Base-by-base conservation (phyloP, 2,329 filamentous ascomycete species). In the Microsporum canis region DNA sequence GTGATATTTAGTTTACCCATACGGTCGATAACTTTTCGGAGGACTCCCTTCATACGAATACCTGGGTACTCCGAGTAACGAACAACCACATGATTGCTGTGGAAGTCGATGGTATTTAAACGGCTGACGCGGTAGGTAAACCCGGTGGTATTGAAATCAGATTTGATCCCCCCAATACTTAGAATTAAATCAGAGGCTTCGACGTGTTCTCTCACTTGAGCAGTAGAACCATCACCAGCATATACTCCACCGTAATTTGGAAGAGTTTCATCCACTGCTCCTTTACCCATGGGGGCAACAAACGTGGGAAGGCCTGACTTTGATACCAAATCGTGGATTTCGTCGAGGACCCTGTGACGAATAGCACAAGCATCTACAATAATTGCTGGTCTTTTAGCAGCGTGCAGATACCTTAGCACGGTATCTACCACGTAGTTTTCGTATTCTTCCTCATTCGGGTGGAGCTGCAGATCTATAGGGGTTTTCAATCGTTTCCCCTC, bases 211-310 rank as follows among this genome's bases (percentile, higher is more conserved):
- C 70, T 66, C 17, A 73, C 68, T 62, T 67, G 65, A 1, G 81
- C 79, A 59, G 84, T 81, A 31, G 86, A 89, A 41, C 86, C 88
- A 63, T 81, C 80, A n/a, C 89, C 89, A 3, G 87, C 87, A 71
- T 94, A 94, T 4, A 95, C 88, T 63, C 90, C 90, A 33, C 88
- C 88, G 67, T 87, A 94, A 68, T 82, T 87, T 5, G 80, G 76
- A 51, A 87, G 80, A 3, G 81, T 82, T 73, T 95, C 89, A 69
- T 92, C 82, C 57, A 95, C 81, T 33, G 87, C 87, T 23, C 88
- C 83, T 76, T 94, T 95, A 47, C 89, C 89, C 87, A 94, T 94
- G 10, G 89, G 88, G 0, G 88, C 88, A 17, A 90, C 87, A 67
- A 92, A 92, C 0, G 88, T 86, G 3, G 90, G 89, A 4, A 95